Base-by-base conservation (phyloP, 345 rosid genomes). In the Brassica juncea region DNA sequence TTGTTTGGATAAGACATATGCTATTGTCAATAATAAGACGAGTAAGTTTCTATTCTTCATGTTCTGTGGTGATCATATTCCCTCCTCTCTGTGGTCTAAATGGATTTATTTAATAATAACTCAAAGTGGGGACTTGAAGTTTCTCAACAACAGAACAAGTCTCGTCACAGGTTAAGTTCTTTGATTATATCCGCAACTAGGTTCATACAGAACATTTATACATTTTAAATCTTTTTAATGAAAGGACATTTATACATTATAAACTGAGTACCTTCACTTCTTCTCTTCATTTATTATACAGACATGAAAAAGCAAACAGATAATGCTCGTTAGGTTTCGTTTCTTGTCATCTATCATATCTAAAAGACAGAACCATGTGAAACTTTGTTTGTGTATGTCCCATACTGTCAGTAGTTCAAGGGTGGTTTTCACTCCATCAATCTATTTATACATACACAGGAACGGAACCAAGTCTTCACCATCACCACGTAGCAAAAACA, bases 51-150 rank as follows among this genome's bases (percentile, higher is more conserved):
- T 44, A 2, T 60, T 31, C 30, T 76, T 3, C 80, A 68, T 69
- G 74, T 71, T 78, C 76, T 78, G 19, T 57, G 77, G 44, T 72
- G 12, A 37, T 78, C 66, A 0, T 25, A 55, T 64, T 35, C 47
- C 14, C 81, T 71, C 7, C 37, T 71, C 23, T 77, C 10, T 54
- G 59, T 71, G 70, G 80, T 77, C 14, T 34, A 34, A 52, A 54
- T 54, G 11, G 61, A 32, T 23, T 19, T 57, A 57, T 0, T 27
- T 59, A 55, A 55, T 60, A 62, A 25, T 0, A 70, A 63, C 8
- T 63, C 35, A 8, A 37, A 54, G 35, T 55, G 27, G 76, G 81
- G 76, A 78, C 72, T 15, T 71, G 60, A 28, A 54, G 76, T 55
- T 34, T 0, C 52, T 31, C 23, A 70, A 54, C 55, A 70, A 44